Evolutionary conservation across 2,329 filamentous ascomycete genomes (phyloP).

Genomic region (Hysterium pulicare): DNA sequence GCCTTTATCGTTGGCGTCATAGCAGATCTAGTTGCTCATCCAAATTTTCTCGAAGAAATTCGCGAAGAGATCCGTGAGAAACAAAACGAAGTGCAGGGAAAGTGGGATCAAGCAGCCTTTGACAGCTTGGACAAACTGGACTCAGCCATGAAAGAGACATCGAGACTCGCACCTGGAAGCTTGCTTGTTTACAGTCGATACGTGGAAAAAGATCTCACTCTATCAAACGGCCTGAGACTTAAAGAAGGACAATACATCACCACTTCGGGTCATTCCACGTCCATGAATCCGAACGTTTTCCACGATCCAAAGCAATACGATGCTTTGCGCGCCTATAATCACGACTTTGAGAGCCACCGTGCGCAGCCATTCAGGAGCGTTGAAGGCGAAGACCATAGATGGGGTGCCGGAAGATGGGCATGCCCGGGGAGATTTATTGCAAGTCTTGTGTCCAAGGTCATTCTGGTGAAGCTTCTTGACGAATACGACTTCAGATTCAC

Average conservation of each 20-base stretch:
- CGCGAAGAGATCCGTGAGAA: slow-evolving; percentile 5
- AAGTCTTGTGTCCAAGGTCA: slow-evolving; percentile 1
- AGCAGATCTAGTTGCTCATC: slow-evolving; percentile 4
- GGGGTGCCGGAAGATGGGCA: slow-evolving; percentile 7
- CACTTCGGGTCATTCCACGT: not conserved
- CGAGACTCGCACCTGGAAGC: slow-evolving; percentile 5
- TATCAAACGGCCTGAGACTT: slow-evolving; percentile 5
- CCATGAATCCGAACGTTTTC: slow-evolving; percentile 4
- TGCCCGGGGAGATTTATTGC: slow-evolving; percentile 6
- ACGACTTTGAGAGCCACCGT: slow-evolving; percentile 3
- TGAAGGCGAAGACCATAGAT: slow-evolving; percentile 5
- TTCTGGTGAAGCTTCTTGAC: slow-evolving; percentile 7
- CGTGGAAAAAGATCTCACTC: slow-evolving; percentile 2
- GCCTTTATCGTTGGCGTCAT: slow-evolving; percentile 5
- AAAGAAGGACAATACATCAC: slow-evolving; percentile 6
- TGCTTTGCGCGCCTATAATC: slow-evolving; percentile 5
- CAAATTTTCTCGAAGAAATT: slow-evolving; percentile 5
- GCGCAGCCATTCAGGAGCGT: slow-evolving; percentile 6
- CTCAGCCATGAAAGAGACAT: slow-evolving; percentile 10
- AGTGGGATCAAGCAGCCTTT: slow-evolving; percentile 2
- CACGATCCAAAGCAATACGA: slow-evolving; percentile 5
- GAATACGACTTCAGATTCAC: slow-evolving; percentile 8
- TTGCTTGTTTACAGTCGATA: slow-evolving; percentile 6
- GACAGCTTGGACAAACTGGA: slow-evolving; percentile 4
- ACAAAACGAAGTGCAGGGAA: not conserved